These are phyloP conservation scores for Trametopsis cervina DNA, from an alignment of 768 basidiomycete genomes.

Conservation along the genomic window DNA sequence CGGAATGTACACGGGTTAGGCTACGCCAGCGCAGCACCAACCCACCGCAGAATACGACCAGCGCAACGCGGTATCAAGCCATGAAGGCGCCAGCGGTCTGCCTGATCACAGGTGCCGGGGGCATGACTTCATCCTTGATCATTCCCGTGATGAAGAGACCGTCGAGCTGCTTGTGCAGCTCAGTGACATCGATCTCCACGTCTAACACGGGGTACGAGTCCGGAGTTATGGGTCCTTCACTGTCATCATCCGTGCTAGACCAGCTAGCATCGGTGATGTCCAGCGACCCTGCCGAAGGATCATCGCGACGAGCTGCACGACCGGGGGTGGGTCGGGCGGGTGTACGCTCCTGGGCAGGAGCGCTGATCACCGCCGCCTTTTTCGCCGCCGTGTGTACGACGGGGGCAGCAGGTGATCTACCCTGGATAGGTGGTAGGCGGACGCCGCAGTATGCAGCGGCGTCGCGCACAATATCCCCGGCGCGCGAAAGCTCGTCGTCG, in stretches of 20 bases:
- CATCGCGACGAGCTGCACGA: conserved; percentile 1
- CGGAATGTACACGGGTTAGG: neutral
- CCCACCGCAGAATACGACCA: too few species aligned
- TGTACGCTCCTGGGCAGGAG: neutral
- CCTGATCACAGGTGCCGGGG: neutral
- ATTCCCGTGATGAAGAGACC: neutral
- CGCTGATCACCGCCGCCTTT: neutral
- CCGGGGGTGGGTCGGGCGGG: neutral
- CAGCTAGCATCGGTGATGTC: neutral
- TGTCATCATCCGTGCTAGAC: neutral
- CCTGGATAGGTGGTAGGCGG: neutral
- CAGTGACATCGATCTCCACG: conserved; percentile 3
- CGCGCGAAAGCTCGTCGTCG: conserved; percentile 7
- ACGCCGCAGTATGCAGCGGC: conserved; percentile 7
- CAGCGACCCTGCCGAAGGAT: conserved; percentile 3
- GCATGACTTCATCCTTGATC: neutral
- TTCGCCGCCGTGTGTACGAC: neutral
- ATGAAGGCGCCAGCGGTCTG: neutral
- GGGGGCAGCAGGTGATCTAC: too few species aligned
- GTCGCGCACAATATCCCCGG: neutral
- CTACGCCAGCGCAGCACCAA: neutral
- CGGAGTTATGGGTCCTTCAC: conserved; percentile 9
- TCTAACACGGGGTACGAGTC: neutral
- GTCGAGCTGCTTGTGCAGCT: conserved; percentile 3
- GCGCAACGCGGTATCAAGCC: neutral